Conservation (phyloP, 148 eudicot species). For the Dianthus caryophyllus region DNA sequence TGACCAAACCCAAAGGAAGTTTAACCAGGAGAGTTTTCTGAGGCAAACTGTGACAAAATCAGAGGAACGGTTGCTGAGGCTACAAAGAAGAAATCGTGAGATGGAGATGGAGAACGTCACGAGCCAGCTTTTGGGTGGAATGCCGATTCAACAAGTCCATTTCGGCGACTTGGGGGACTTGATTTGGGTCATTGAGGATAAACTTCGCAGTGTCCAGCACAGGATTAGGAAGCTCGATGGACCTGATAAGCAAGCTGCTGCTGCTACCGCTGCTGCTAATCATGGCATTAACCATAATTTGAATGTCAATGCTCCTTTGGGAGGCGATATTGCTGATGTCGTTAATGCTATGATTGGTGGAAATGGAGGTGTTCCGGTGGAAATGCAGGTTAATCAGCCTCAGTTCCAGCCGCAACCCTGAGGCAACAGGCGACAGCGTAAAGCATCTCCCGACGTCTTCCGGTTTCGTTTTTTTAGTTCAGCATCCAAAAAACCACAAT, state of each 20-base stretch:
- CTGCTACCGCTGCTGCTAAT: neutral
- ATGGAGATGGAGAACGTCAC: slow-evolving; percentile 7
- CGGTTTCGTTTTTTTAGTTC: no score
- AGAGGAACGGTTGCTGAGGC: slow-evolving; percentile 12
- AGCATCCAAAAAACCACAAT: no score
- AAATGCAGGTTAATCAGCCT: no score
- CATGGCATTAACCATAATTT: neutral
- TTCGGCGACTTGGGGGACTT: neutral
- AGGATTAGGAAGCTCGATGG: neutral
- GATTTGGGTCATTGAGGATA: slow-evolving; percentile 19
- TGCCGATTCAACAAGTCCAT: neutral
- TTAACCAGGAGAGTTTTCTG: slow-evolving; percentile 14
- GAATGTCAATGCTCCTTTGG: neutral
- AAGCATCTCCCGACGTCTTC: no score
- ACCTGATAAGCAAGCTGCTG: neutral
- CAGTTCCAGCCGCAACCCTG: neutral
- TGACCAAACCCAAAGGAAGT: slow-evolving; percentile 15
- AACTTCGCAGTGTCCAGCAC: slow-evolving; percentile 3
- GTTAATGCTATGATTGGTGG: neutral
- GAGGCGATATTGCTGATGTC: neutral
- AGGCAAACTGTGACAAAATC: slow-evolving; percentile 6
- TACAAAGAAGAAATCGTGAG: slow-evolving; percentile 16
- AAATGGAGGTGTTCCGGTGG: neutral
- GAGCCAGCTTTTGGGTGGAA: neutral
- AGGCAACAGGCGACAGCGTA: neutral